Evolutionary conservation across 2,329 filamentous ascomycete species (phyloP), one percentile per base, ranked within the genome.

Genomic region (Chalara sp.): DNA sequence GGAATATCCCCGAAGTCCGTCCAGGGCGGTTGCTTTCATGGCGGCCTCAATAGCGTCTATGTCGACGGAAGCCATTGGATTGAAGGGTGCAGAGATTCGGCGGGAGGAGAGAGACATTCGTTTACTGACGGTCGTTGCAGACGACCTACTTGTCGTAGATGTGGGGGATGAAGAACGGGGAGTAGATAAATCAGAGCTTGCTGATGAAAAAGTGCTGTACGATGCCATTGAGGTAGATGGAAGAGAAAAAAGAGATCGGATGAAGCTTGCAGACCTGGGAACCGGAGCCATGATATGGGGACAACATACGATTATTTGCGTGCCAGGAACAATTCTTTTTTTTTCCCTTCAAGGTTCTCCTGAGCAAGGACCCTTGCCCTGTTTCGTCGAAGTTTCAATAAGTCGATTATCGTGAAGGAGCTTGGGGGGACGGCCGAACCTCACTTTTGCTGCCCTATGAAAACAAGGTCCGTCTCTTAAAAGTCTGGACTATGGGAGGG

Each of bases 11-110:
- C 77, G 73, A 57, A 82, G 73, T 56, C 79, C 75, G 61, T 84
- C 80, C 47, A 83, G 74, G 50, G 75, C 69, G 50, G 80, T 73
- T 71, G 78, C 75, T 63, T 78, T 81, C 76, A 84, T 80, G 57
- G 73, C 70, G 60, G 80, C 72, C 69, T 82, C 76, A 56, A 83
- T 77, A 58, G 76, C 73, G 42, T 70, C 57, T 53, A 82, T 69
- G 65, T 84, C 77, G 63, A 83, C 56, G 8, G 59, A 52, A 42
- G 55, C 53, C 48, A 63, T 56, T 39, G 58, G 62, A 48, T 64
- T 60, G 44, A 62, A 61, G 10, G 56, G 57, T 21, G 43, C 32
- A 30, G 58, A 59, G 44, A 57, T 60, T 13, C 62, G 54, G 55
- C 57, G 53, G 30, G 53, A 56, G 8, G 61, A 62, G 28, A 63